Conservation (phyloP, 2,329 filamentous ascomycete genomes). For the Pezicula radicicola region DNA sequence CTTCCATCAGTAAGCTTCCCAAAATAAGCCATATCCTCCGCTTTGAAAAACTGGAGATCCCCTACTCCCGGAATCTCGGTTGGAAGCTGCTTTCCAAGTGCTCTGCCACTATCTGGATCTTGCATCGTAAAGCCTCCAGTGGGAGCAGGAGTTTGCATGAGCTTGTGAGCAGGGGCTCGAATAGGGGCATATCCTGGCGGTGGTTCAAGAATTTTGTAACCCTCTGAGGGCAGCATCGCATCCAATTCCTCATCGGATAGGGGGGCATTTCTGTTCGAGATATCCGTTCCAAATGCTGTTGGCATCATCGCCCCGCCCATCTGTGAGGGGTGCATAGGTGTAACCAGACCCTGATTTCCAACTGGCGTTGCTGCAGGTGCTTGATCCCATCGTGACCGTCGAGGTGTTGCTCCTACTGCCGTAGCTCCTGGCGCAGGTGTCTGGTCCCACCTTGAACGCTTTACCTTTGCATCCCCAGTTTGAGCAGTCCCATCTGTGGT, state of each 20-base stretch:
- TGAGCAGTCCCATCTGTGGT: conserved; percentile 48
- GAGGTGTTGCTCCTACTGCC: conserved; percentile 55
- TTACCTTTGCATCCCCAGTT: conserved; percentile 53
- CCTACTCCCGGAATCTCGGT: conserved; percentile 95
- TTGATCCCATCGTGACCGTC: conserved; percentile 89
- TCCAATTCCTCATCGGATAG: conserved; percentile 94
- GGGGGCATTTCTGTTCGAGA: conserved; percentile 73
- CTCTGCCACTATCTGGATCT: conserved; percentile 79
- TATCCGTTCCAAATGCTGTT: conserved; percentile 75
- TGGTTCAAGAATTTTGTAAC: conserved; percentile 87
- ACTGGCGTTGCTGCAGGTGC: conserved; percentile 78
- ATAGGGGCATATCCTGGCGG: conserved; percentile 90
- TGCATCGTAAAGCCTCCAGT: conserved; percentile 95
- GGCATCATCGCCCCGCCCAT: conserved; percentile 46
- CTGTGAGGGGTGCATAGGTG: conserved; percentile 72
- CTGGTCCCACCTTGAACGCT: conserved; percentile 83
- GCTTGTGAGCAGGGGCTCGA: conserved; percentile 71
- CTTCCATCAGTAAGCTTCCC: conserved; percentile 93
- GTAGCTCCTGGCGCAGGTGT: conserved; percentile 58
- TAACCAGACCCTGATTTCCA: conserved; percentile 70
- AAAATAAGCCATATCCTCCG: conserved; percentile 98
- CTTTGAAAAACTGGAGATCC: conserved; percentile 96
- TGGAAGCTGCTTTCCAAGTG: conserved; percentile 85
- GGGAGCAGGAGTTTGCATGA: conserved; percentile 71
- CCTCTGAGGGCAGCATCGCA: conserved; percentile 82